These are phyloP conservation scores for Solanum commersonii DNA, from an alignment of 257 asterid species.

Conservation along the genomic window DNA sequence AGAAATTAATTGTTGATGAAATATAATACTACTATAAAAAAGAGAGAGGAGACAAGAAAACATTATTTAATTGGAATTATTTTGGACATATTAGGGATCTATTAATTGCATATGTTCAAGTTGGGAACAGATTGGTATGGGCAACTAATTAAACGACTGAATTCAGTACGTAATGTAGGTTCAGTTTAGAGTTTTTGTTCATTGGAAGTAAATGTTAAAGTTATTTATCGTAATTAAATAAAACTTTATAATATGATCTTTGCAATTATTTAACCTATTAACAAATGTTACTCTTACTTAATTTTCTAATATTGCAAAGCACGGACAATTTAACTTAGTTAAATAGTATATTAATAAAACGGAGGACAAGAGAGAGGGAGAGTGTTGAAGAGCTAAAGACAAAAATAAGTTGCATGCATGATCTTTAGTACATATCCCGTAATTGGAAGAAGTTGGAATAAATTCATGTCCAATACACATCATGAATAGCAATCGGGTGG, in stretches of 20 bases:
- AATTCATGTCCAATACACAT: not conserved
- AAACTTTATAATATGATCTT: not conserved
- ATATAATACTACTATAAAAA: not conserved
- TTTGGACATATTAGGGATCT: not conserved
- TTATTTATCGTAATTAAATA: not conserved
- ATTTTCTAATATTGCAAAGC: no score
- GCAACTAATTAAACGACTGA: not conserved
- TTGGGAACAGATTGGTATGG: not conserved
- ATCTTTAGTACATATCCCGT: not conserved
- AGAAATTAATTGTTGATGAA: not conserved
- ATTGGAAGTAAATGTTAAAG: not conserved
- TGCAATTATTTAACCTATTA: not conserved
- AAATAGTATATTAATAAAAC: not conserved
- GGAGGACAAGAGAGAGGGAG: not conserved
- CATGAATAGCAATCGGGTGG: not conserved
- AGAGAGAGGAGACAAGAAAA: not conserved
- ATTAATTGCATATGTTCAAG: not conserved
- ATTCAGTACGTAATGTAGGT: not conserved
- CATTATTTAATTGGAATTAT: not conserved
- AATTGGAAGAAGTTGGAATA: not conserved
- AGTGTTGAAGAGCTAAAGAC: not conserved
- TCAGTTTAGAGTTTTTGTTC: not conserved
- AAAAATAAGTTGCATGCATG: not conserved
- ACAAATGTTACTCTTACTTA: not conserved
- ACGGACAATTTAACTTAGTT: not conserved